phyloP scores from a whole-genome alignment of 2,329 filamentous ascomycete species.

The Apiospora hydei region DNA sequence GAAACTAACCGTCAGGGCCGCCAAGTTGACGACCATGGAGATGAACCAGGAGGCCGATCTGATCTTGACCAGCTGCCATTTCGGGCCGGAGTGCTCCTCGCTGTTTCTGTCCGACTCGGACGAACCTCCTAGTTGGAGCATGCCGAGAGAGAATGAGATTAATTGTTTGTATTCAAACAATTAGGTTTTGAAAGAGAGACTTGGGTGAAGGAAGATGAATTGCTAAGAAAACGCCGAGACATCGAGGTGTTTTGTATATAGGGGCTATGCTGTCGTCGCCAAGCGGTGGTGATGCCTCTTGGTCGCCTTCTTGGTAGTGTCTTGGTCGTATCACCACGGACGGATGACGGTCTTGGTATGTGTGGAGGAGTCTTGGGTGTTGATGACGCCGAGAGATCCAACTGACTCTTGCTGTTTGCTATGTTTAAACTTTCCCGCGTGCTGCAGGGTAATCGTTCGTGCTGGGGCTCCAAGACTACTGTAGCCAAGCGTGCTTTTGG shows the following conservation, averaged over 20 bases:
- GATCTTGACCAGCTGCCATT: background rate
- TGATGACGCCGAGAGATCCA: background rate
- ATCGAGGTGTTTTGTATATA: conserved; percentile 12
- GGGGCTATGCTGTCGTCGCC: background rate
- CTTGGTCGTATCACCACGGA: conserved; percentile 7
- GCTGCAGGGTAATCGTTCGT: background rate
- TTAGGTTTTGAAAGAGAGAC: conserved; percentile 18
- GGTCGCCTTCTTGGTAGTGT: background rate
- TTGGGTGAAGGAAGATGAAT: background rate
- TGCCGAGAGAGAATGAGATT: background rate
- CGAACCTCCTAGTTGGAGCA: conserved; percentile 16
- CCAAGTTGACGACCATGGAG: conserved; percentile 20
- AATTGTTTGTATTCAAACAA: background rate
- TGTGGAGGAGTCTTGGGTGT: background rate
- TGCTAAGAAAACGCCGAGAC: conserved; percentile 20
- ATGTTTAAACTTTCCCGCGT: background rate
- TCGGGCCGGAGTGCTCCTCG: background rate
- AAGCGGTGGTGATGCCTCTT: background rate
- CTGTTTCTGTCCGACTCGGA: background rate
- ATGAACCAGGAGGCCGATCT: conserved; percentile 20
- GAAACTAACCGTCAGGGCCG: conserved; percentile 21
- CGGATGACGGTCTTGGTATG: background rate
- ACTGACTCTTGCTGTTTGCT: conserved; percentile 3
- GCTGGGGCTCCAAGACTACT: background rate
- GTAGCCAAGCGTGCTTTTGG: too few species aligned